These are phyloP conservation scores for Malus asiatica DNA, from an alignment of 306 rosid species.

Conservation along the genomic window DNA sequence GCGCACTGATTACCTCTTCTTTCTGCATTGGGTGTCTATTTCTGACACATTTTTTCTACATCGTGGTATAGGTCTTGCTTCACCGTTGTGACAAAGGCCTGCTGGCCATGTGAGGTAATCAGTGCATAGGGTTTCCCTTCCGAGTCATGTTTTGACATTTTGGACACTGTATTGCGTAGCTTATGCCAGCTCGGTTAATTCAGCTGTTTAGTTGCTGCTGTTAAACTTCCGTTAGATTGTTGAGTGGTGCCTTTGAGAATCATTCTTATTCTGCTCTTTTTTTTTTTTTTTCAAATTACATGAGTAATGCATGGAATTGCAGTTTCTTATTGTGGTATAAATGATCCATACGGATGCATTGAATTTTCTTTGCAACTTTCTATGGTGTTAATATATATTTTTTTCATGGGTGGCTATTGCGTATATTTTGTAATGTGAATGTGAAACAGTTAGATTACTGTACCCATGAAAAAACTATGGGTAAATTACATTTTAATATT, in stretches of 20 bases:
- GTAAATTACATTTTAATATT: too few species aligned
- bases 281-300: neutral
- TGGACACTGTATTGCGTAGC: conserved; percentile 26
- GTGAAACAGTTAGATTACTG: neutral
- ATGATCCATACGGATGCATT: neutral
- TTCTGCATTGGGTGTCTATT: conserved; percentile 11
- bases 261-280: neutral
- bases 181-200: conserved; percentile 19
- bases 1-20: conserved; percentile 7
- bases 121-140: conserved; percentile 28
- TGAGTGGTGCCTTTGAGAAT: neutral
- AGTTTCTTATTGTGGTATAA: neutral
- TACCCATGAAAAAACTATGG: too few species aligned
- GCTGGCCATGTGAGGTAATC: conserved; percentile 46
- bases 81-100: conserved; percentile 68
- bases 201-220: neutral
- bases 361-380: neutral
- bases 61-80: conserved; percentile 71
- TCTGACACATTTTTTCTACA: conserved; percentile 44
- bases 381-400: neutral
- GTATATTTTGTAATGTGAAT: neutral
- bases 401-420: neutral
- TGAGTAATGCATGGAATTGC: neutral
- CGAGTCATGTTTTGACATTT: conserved; percentile 29
- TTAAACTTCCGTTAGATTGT: neutral